A percentile compares a stretch with the other conserved stretches of the same genome.
Evolutionary conservation across 371 early-diverging fungal genomes (phyloP).

Genomic region (Coemansia sp.): DNA sequence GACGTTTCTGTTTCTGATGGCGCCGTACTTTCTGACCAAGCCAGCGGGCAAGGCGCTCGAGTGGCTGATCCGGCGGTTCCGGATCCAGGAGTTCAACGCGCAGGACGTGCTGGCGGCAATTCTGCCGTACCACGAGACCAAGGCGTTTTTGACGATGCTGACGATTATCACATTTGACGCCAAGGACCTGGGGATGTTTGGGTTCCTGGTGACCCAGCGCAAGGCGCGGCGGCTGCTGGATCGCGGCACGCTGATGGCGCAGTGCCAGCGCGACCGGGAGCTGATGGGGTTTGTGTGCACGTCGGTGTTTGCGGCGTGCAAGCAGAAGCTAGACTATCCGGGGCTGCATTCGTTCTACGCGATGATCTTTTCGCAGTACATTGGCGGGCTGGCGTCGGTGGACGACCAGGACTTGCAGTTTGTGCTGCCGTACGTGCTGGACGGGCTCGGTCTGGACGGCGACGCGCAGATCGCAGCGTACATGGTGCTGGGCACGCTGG

Average conservation of each 20-base stretch:
- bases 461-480: constrained; percentile 48
- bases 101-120: constrained; percentile 74
- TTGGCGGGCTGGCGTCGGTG: constrained; percentile 35
- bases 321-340: constrained; percentile 22
- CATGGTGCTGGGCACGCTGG: constrained; percentile 43
- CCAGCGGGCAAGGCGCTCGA: constrained; percentile 87
- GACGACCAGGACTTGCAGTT: constrained; percentile 41
- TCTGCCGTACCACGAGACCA: constrained; percentile 92
- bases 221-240: constrained; percentile 48
- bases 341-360: constrained; percentile 49
- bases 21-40: constrained; percentile 79
- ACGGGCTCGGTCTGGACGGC: constrained; percentile 27
- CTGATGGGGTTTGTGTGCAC: constrained; percentile 39
- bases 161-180: constrained; percentile 57
- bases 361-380: constrained; percentile 46
- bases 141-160: constrained; percentile 79
- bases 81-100: constrained; percentile 83
- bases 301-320: constrained; percentile 25
- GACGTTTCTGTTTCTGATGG: constrained; percentile 70
- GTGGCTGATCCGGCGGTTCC: constrained; percentile 91
- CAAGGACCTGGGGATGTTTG: constrained; percentile 36
- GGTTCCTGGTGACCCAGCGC: constrained; percentile 47
- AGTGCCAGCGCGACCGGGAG: constrained; percentile 46
- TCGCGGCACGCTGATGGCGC: constrained; percentile 46
- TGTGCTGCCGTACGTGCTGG: constrained; percentile 38